Conservation (phyloP, 768 basidiomycete genomes). For the Sarcodon aspratus region DNA sequence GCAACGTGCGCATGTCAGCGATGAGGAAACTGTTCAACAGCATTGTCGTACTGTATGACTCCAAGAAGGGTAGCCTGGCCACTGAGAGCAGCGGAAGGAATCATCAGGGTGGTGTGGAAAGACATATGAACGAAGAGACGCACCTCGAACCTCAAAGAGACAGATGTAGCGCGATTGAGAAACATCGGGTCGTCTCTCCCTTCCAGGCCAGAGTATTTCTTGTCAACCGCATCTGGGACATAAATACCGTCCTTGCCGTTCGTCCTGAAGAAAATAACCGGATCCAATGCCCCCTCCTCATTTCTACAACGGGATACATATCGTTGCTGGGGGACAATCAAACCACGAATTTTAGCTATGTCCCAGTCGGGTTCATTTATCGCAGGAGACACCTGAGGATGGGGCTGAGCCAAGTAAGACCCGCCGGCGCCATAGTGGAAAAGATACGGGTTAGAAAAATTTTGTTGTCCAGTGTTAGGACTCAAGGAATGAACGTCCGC, state of each 20-base stretch:
- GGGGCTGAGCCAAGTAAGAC: no score
- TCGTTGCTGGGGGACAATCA: not conserved
- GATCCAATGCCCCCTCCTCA: not conserved
- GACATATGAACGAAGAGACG: constrained; percentile 10
- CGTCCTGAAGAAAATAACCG: not conserved
- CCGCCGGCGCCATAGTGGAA: no score
- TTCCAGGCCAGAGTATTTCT: not conserved
- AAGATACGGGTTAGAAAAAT: no score
- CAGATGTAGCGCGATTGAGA: constrained; percentile 61
- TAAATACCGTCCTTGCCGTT: not conserved
- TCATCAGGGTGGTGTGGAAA: constrained; percentile 2
- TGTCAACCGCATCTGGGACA: not conserved
- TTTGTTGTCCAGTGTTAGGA: no score
- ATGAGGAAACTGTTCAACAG: not conserved
- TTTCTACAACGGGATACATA: not conserved
- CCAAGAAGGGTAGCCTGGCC: constrained; percentile 74
- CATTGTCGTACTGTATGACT: constrained; percentile 36
- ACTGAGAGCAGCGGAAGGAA: constrained; percentile 27
- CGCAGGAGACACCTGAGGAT: no score
- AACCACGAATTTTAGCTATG: not conserved
- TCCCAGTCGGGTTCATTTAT: no score
- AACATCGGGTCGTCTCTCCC: not conserved
- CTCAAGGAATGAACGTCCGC: no score
- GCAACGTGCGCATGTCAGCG: not conserved
- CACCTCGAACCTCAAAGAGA: constrained; percentile 70